Evolutionary conservation across 106 monocot species (phyloP), one percentile per base, ranked within the genome.

Genomic region (Allium sativum): DNA sequence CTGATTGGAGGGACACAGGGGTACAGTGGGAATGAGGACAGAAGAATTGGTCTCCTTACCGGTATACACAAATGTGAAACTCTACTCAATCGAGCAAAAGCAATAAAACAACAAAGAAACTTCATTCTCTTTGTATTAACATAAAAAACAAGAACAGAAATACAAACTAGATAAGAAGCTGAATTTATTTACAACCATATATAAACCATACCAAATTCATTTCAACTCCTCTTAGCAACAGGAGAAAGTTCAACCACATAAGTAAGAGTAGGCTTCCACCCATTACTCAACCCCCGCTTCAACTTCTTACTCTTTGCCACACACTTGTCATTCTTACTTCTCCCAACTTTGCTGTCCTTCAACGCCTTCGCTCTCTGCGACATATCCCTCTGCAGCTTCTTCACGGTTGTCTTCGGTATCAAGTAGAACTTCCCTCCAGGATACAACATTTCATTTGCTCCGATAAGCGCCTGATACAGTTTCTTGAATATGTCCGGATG

Each of bases 391-490:
- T 47, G 21, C 41, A 73, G 65, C 22, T 65, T 73, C 18, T 10
- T 44, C 19, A 73, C 48, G 0, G 73, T 73, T 0, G 73, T 46
- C 40, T 18, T 7, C 0, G 73, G 73, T 6, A 73, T 51, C 8
- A 73, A 31, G 21, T 65, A 73, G 57, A 58, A 73, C 58, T 73
- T 73, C 58, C 65, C 46, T 18, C 73, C 73, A 7, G 73, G 73
- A n/a, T 56, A 21, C 13, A 73, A 43, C 42, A 16, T 58, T 17
- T 73, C 73, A 9, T 18, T 59, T 12, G 48, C 58, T 15, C 41
- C 14, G 5, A 73, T 65, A 1, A 73, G 12, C 17, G 73, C 65
- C 4, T 58, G 48, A 15, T 73, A 20, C 0, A 65, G 73, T 42
- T 40, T 57, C 42, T 58, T 59, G 65, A 73, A 73, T 18, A 73